These are phyloP conservation scores for Zelopaecilomyces penicillatus DNA, from an alignment of 2,329 filamentous ascomycete species.

Conservation along the genomic window DNA sequence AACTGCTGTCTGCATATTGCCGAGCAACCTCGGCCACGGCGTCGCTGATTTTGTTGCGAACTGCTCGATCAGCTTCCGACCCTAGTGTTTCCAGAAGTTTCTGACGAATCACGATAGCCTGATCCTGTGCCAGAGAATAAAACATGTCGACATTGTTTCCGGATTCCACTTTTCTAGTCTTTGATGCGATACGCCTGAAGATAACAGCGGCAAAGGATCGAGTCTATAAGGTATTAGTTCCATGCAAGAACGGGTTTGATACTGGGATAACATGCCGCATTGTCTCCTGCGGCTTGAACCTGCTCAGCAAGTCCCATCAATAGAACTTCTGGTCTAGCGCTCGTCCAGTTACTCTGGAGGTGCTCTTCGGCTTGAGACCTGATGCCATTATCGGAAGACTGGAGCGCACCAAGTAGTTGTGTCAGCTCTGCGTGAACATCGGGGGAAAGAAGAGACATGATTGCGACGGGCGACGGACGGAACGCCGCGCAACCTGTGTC, in stretches of 20 bases:
- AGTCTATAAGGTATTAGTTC: constrained; percentile 36
- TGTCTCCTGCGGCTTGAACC: constrained; percentile 67
- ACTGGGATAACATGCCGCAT: constrained; percentile 45
- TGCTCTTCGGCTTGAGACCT: constrained; percentile 84
- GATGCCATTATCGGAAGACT: constrained; percentile 79
- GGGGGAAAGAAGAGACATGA: constrained; percentile 73
- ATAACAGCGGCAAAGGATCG: constrained; percentile 89
- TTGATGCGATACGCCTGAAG: constrained; percentile 87
- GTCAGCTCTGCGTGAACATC: constrained; percentile 78
- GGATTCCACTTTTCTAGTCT: constrained; percentile 67
- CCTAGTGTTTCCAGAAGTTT: constrained; percentile 74
- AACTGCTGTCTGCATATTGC: constrained; percentile 89
- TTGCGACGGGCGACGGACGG: constrained; percentile 16
- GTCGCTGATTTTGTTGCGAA: constrained; percentile 93
- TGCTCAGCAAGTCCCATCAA: constrained; percentile 94
- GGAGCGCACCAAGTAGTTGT: constrained; percentile 79
- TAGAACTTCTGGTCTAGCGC: constrained; percentile 71
- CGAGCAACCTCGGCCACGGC: constrained; percentile 93
- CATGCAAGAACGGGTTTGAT: background rate
- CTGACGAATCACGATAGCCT: constrained; percentile 69
- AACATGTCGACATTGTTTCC: constrained; percentile 77
- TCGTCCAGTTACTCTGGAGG: constrained; percentile 83
- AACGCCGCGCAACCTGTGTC: constrained; percentile 15
- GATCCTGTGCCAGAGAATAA: constrained; percentile 64
- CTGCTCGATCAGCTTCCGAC: constrained; percentile 61